phyloP scores from a whole-genome alignment of 768 basidiomycete species.

The Coprinopsis sp. region DNA sequence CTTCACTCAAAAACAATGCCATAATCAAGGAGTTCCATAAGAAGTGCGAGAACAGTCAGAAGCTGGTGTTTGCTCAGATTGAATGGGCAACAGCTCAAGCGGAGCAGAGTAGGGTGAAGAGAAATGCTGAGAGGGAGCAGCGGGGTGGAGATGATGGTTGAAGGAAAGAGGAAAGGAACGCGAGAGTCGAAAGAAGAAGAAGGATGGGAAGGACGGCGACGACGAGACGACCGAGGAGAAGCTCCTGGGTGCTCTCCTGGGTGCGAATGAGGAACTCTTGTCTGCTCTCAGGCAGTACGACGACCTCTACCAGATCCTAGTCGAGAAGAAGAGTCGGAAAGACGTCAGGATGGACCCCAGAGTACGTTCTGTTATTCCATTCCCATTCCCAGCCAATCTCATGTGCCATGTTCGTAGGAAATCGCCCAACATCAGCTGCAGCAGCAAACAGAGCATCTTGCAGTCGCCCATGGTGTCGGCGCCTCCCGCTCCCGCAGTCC shows the following conservation, averaged over 20 bases:
- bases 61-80: slow-evolving; percentile 82
- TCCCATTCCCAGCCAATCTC: background rate
- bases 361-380: slow-evolving; percentile 36
- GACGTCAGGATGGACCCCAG: slow-evolving; percentile 63
- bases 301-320: slow-evolving; percentile 66
- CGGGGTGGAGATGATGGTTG: slow-evolving; percentile 16
- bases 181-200: slow-evolving; percentile 4
- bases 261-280: slow-evolving; percentile 66
- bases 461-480: slow-evolving; percentile 28
- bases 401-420: slow-evolving; percentile 18
- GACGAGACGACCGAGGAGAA: slow-evolving; percentile 69
- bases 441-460: too few species aligned
- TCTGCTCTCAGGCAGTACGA: slow-evolving; percentile 71
- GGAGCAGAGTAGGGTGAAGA: slow-evolving; percentile 53
- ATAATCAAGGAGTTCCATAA: slow-evolving; percentile 84
- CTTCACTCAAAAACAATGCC: slow-evolving; percentile 58
- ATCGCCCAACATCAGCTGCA: slow-evolving; percentile 35
- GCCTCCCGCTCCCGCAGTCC: slow-evolving; percentile 40
- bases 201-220: slow-evolving; percentile 11
- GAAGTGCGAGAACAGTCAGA: slow-evolving; percentile 79
- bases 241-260: slow-evolving; percentile 67
- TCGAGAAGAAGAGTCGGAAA: slow-evolving; percentile 61
- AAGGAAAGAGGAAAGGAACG: too few species aligned
- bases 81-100: slow-evolving; percentile 87
- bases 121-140: slow-evolving; percentile 21